Percentiles rank a stretch among this genome's conserved stretches.
Conservation (phyloP, 352 stramenopile species). For the Globisporangium splendens region DNA sequence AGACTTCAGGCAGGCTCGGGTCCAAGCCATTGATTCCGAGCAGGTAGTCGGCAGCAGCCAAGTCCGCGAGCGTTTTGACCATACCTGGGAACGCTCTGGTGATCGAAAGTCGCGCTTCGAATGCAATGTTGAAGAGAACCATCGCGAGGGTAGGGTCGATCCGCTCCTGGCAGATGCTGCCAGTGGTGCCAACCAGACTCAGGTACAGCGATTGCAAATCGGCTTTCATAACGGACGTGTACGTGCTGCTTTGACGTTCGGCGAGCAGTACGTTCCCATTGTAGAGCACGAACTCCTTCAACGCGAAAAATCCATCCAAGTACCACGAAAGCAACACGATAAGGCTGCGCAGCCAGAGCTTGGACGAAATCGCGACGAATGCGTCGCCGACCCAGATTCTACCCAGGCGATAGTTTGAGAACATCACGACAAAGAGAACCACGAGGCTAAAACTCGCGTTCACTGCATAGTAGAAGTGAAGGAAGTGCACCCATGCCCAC, state of each 20-base stretch:
- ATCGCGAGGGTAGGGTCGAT: constrained; percentile 10
- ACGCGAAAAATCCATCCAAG: constrained; percentile 25
- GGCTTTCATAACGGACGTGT: constrained; percentile 7
- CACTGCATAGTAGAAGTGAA: constrained; percentile 17
- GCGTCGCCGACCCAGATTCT: constrained; percentile 40
- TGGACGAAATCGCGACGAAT: constrained; percentile 26
- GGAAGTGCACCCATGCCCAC: too few relatives aligned
- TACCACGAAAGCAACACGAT: constrained; percentile 27
- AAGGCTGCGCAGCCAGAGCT: constrained; percentile 15
- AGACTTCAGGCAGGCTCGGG: neutral
- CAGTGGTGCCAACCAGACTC: constrained; percentile 15
- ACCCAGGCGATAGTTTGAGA: constrained; percentile 21
- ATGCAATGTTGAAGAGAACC: neutral
- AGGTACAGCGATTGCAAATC: constrained; percentile 6
- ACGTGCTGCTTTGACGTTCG: constrained; percentile 12
- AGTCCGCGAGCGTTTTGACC: neutral
- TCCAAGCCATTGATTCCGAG: neutral
- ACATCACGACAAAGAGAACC: constrained; percentile 25
- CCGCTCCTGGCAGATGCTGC: constrained; percentile 19
- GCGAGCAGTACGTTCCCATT: constrained; percentile 16
- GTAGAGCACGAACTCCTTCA: constrained; percentile 29
- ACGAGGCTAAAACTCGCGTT: constrained; percentile 21
- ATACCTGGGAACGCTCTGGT: neutral
- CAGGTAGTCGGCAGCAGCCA: neutral
- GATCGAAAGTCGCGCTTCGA: neutral